phyloP scores from a whole-genome alignment of 257 asterid genomes.

The Solanum rostratum region DNA sequence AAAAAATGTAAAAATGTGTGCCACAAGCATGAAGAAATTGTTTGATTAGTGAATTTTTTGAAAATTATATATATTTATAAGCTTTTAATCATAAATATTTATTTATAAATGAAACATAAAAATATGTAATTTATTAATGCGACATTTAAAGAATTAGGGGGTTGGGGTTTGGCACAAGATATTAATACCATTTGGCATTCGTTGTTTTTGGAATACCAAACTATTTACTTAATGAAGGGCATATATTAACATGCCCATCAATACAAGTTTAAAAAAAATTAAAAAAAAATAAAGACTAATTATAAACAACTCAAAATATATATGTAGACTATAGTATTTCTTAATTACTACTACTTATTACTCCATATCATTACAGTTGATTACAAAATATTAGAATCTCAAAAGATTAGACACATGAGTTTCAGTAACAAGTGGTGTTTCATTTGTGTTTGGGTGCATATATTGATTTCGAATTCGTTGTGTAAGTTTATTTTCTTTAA shows the following conservation, averaged over 20 bases:
- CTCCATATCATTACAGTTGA: background rate
- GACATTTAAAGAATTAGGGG: background rate
- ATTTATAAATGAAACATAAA: too few species aligned
- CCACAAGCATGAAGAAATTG: too few species aligned
- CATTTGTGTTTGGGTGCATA: background rate
- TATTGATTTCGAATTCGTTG: background rate
- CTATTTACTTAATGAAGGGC: background rate
- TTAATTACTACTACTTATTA: background rate
- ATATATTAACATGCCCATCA: too few species aligned
- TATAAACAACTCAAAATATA: background rate
- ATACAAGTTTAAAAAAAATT: too few species aligned
- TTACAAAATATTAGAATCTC: background rate
- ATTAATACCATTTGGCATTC: background rate
- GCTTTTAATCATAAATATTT: too few species aligned
- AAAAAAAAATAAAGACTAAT: background rate
- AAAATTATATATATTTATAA: too few species aligned
- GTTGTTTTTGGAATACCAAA: background rate
- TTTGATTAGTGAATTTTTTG: too few species aligned
- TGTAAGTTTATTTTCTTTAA: too few species aligned
- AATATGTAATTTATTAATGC: too few species aligned
- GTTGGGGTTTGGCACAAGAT: background rate
- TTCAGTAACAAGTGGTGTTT: background rate
- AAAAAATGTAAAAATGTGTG: too few species aligned
- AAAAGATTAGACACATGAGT: background rate
- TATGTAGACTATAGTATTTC: background rate